Evolutionary conservation across 768 basidiomycete species (phyloP).

Genomic region (Kwoniella botswanensis): DNA sequence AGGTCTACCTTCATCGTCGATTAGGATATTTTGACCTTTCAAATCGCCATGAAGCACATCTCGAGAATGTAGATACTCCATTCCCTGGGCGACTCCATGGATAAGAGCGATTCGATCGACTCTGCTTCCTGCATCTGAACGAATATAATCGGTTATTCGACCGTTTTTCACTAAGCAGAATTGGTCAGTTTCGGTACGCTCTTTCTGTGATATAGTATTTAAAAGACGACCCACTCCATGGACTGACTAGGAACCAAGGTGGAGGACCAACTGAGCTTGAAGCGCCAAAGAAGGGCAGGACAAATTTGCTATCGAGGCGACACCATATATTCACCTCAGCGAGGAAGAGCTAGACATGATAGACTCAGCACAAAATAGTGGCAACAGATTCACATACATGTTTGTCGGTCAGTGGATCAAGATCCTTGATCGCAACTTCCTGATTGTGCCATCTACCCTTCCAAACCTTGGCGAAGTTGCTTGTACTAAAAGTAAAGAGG

Average conservation of each 20-base stretch:
- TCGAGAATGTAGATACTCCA: conserved; percentile 75
- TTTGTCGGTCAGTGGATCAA: conserved; percentile 50
- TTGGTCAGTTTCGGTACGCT: neutral
- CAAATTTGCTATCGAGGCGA: conserved; percentile 68
- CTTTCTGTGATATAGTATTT: neutral
- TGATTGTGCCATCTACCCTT: conserved; percentile 73
- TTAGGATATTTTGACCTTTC: conserved; percentile 78
- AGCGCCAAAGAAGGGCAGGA: conserved; percentile 77
- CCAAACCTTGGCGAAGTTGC: conserved; percentile 79
- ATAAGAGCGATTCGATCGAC: conserved; percentile 58
- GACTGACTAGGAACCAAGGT: conserved; percentile 80
- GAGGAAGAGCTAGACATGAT: conserved; percentile 66
- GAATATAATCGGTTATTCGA: conserved; percentile 68
- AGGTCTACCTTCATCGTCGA: conserved; percentile 70
- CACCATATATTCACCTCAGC: conserved; percentile 77
- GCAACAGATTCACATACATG: conserved; percentile 14
- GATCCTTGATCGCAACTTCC: conserved; percentile 62
- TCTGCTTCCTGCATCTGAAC: conserved; percentile 50
- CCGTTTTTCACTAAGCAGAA: conserved; percentile 63
- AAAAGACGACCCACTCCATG: conserved; percentile 61
- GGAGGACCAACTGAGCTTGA: conserved; percentile 71
- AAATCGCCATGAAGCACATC: conserved; percentile 79
- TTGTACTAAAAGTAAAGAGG: conserved; percentile 59
- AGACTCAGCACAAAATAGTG: neutral
- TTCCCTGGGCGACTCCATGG: conserved; percentile 76